These are phyloP conservation scores for Pichia sp. DNA, from an alignment of 1,139 yeast genomes.

Conservation along the genomic window DNA sequence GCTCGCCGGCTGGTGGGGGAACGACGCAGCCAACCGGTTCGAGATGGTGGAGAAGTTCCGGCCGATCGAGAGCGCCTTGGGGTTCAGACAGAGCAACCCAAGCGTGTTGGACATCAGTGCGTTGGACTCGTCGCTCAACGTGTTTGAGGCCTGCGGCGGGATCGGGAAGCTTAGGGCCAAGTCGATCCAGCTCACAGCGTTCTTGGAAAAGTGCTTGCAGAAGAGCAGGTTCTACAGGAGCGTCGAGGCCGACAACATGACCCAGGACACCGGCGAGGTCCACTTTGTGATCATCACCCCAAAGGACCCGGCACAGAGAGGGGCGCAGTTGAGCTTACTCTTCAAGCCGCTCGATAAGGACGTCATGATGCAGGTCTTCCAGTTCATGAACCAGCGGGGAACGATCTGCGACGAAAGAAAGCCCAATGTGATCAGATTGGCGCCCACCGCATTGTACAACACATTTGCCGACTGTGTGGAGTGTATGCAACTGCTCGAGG, in stretches of 20 bases:
- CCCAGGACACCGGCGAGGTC: conserved; percentile 4
- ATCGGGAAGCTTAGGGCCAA: conserved; percentile 51
- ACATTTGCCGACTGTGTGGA: conserved; percentile 58
- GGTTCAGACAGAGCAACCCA: conserved; percentile 91
- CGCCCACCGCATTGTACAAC: conserved; percentile 82
- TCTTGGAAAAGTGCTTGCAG: conserved; percentile 46
- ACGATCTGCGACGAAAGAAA: conserved; percentile 83
- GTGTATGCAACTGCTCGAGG: conserved; percentile 45
- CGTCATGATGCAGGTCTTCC: conserved; percentile 61
- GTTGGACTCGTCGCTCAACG: conserved; percentile 58
- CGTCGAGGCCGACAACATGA: conserved; percentile 24
- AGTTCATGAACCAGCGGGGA: conserved; percentile 49
- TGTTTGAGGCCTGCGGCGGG: conserved; percentile 63
- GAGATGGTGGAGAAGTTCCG: conserved; percentile 75
- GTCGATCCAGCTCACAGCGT: conserved; percentile 55
- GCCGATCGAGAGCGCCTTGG: conserved; percentile 78
- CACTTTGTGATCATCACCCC: conserved; percentile 78
- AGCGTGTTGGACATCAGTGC: conserved; percentile 80
- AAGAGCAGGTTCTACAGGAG: conserved; percentile 42
- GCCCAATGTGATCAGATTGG: conserved; percentile 81
- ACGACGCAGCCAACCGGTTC: conserved; percentile 63
- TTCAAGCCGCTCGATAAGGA: conserved; percentile 53
- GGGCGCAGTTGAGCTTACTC: conserved; percentile 73
- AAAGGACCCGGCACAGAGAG: conserved; percentile 50
- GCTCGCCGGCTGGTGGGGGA: conserved; percentile 98